phyloP scores from a whole-genome alignment of 208 protist species.

The Tritrichomonas foetus region DNA sequence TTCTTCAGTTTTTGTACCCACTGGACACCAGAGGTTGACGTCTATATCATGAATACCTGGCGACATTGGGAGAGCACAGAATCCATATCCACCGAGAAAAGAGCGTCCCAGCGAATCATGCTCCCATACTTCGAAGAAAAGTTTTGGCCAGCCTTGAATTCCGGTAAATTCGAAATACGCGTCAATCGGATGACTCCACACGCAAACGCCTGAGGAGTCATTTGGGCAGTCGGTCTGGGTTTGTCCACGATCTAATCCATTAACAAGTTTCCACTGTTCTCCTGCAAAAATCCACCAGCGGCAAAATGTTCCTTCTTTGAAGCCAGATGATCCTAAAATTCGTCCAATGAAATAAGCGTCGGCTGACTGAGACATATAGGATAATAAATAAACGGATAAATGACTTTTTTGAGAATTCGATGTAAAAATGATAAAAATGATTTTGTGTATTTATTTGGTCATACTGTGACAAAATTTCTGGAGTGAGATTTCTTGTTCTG shows the following conservation, averaged over 20 bases:
- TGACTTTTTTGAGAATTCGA: too few relatives aligned
- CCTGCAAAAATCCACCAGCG: neutral
- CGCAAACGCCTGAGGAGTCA: neutral
- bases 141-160: conserved; percentile 40
- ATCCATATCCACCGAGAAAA: neutral
- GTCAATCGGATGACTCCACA: conserved; percentile 31
- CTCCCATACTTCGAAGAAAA: conserved; percentile 36
- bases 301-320: conserved; percentile 17
- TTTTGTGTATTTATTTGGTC: too few relatives aligned
- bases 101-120: conserved; percentile 22
- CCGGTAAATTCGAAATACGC: conserved; percentile 10
- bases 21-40: neutral
- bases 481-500: too few relatives aligned
- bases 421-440: too few relatives aligned
- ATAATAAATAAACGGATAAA: too few relatives aligned
- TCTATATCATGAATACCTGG: neutral
- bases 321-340: conserved; percentile 9
- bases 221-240: neutral
- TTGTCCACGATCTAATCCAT: conserved; percentile 31
- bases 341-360: conserved; percentile 32
- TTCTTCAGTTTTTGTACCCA: neutral
- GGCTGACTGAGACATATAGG: neutral
- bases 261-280: conserved; percentile 8
- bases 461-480: too few relatives aligned
- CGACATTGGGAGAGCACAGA: neutral